Percentiles rank a stretch among this genome's conserved stretches.
These are phyloP conservation scores for Nigrospora sphaerica DNA, from an alignment of 2,329 filamentous ascomycete genomes.

Conservation along the genomic window DNA sequence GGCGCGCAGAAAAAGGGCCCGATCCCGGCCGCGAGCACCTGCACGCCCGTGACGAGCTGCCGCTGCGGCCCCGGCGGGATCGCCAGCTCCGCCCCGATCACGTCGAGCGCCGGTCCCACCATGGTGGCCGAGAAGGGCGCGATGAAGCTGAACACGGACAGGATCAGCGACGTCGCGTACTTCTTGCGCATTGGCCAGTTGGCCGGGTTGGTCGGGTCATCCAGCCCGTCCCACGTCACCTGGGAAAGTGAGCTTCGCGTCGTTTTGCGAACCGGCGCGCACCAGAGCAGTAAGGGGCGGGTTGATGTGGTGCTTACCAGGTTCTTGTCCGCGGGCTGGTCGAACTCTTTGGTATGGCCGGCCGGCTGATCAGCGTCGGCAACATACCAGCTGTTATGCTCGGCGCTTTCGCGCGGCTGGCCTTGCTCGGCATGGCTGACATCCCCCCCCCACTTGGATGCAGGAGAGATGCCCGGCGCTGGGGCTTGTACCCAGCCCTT, in stretches of 20 bases:
- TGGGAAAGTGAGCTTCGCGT: constrained; percentile 3
- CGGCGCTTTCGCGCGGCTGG: not conserved
- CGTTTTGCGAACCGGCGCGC: not conserved
- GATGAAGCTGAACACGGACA: constrained; percentile 41
- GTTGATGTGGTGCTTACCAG: not conserved
- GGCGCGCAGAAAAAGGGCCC: constrained; percentile 37
- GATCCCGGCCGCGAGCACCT: constrained; percentile 39
- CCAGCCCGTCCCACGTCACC: constrained; percentile 35
- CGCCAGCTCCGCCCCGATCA: constrained; percentile 35
- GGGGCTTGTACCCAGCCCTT: too few species aligned
- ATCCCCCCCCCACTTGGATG: not conserved
- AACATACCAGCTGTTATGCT: not conserved
- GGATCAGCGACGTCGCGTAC: constrained; percentile 26
- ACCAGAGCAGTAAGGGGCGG: not conserved
- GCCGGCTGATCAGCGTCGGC: not conserved
- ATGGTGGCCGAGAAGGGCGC: constrained; percentile 46
- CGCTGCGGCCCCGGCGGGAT: constrained; percentile 32
- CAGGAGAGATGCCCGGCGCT: too few species aligned
- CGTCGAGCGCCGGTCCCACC: constrained; percentile 39
- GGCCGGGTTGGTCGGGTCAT: constrained; percentile 30
- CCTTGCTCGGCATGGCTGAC: not conserved
- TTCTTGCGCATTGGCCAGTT: constrained; percentile 38
- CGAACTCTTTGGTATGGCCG: not conserved
- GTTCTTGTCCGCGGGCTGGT: not conserved
- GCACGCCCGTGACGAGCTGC: constrained; percentile 35